These are phyloP conservation scores for Podospora sp. DNA, from an alignment of 495 filamentous ascomycete genomes.

Conservation along the genomic window DNA sequence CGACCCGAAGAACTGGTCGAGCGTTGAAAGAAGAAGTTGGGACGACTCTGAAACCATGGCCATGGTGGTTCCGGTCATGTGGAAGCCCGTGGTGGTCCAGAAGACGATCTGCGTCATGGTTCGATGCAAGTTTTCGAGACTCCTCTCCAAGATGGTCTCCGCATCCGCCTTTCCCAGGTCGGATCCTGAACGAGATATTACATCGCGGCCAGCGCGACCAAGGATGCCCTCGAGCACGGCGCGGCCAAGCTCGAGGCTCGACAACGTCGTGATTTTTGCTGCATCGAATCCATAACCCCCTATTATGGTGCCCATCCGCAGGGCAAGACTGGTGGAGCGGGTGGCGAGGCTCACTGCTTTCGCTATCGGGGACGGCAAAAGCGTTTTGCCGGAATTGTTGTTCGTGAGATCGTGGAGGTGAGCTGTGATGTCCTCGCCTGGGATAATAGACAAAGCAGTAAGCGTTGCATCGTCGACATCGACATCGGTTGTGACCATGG, in stretches of 20 bases:
- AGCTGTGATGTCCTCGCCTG: slow-evolving; percentile 20
- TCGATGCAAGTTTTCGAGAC: slow-evolving; percentile 63
- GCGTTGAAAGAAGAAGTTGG: slow-evolving; percentile 63
- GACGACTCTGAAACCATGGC: slow-evolving; percentile 63
- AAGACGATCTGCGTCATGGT: slow-evolving; percentile 68
- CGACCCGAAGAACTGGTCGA: slow-evolving; percentile 75
- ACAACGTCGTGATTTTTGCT: slow-evolving; percentile 68
- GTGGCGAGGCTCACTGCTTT: slow-evolving; percentile 70
- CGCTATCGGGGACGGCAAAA: slow-evolving; percentile 68
- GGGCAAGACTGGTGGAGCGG: slow-evolving; percentile 67
- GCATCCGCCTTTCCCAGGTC: slow-evolving; percentile 62
- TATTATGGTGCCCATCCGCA: slow-evolving; percentile 70
- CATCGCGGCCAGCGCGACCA: slow-evolving; percentile 68
- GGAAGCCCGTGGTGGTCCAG: slow-evolving; percentile 69
- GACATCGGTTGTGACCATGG: neutral
- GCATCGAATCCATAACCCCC: slow-evolving; percentile 66
- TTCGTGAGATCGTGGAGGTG: slow-evolving; percentile 26
- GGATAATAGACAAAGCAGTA: slow-evolving; percentile 14
- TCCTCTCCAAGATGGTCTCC: slow-evolving; percentile 63
- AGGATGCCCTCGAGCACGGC: slow-evolving; percentile 68
- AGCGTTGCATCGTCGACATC: slow-evolving; percentile 10
- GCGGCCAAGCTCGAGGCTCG: slow-evolving; percentile 68
- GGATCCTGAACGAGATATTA: slow-evolving; percentile 54
- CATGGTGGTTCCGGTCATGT: slow-evolving; percentile 66
- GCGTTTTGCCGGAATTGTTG: slow-evolving; percentile 52